A percentile compares a stretch with the other conserved stretches of the same genome.
These are phyloP conservation scores for Aspergillus persii DNA, from an alignment of 2,329 filamentous ascomycete species.

Conservation along the genomic window DNA sequence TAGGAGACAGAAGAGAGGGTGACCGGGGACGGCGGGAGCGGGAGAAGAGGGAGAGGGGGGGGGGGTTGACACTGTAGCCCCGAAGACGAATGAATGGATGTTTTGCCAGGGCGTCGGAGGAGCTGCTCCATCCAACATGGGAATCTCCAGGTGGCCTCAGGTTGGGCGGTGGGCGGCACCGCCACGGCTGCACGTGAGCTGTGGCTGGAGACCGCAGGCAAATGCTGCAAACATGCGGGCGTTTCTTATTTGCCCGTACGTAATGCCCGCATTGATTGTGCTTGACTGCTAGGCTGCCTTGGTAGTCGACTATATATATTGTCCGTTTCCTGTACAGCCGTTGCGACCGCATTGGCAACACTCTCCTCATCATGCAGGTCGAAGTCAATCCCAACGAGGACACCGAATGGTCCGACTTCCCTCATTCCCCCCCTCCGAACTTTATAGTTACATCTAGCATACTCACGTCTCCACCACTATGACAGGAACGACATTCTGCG, in stretches of 20 bases:
- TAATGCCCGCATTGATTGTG: slow-evolving; percentile 3
- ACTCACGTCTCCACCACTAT: slow-evolving; percentile 11
- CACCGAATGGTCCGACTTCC: slow-evolving; percentile 76
- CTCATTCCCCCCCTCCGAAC: background rate
- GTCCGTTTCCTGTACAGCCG: background rate
- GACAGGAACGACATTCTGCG: slow-evolving; percentile 95
- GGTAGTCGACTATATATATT: background rate
- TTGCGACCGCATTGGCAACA: slow-evolving; percentile 20
- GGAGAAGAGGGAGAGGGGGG: slow-evolving; percentile 13
- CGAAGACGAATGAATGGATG: slow-evolving; percentile 10
- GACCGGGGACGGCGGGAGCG: background rate
- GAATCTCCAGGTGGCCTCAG: slow-evolving; percentile 38
- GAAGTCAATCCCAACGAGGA: slow-evolving; percentile 94
- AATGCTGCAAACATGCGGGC: slow-evolving; percentile 41
- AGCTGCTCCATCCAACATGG: slow-evolving; percentile 17
- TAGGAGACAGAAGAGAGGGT: background rate
- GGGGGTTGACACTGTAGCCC: slow-evolving; percentile 1
- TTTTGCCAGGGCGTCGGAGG: slow-evolving; percentile 15
- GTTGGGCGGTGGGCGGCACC: slow-evolving; percentile 29
- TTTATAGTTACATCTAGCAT: slow-evolving; percentile 1
- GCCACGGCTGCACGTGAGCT: slow-evolving; percentile 14
- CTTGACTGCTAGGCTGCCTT: background rate
- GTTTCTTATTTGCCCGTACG: slow-evolving; percentile 19
- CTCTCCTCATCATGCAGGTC: slow-evolving; percentile 57
- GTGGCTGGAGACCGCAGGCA: slow-evolving; percentile 21